Evolutionary conservation across 2,329 filamentous ascomycete species (phyloP).

Genomic region (Xylariales sp.): DNA sequence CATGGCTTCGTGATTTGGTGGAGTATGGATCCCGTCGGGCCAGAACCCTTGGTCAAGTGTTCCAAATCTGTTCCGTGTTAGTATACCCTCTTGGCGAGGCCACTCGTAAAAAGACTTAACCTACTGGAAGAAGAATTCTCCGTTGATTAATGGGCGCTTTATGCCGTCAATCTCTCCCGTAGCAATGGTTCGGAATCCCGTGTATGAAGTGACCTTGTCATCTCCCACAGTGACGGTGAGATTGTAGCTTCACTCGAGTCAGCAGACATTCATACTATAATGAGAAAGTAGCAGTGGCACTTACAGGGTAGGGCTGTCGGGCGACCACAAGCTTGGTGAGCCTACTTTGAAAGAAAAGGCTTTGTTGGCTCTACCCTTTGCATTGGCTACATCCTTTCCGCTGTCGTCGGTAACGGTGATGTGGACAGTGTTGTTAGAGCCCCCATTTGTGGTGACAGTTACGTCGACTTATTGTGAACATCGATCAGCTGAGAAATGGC

Average conservation of each 20-base stretch:
- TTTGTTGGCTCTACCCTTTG: constrained; percentile 58
- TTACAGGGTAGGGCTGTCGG: constrained; percentile 71
- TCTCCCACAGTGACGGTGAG: constrained; percentile 63
- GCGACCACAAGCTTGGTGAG: constrained; percentile 72
- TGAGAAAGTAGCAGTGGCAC: constrained; percentile 5
- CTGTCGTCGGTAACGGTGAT: constrained; percentile 52
- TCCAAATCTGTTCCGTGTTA: constrained; percentile 58
- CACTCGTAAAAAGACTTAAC: not conserved
- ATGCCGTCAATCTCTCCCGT: constrained; percentile 67
- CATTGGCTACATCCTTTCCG: constrained; percentile 57
- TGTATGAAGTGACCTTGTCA: constrained; percentile 72
- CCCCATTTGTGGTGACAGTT: constrained; percentile 59
- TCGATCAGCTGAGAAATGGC: constrained; percentile 1
- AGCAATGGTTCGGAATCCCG: constrained; percentile 74
- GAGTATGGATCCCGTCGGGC: constrained; percentile 75
- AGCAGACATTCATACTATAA: not conserved
- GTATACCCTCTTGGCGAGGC: not conserved
- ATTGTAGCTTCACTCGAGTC: constrained; percentile 57
- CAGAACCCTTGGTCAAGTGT: constrained; percentile 78
- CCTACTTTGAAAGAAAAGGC: constrained; percentile 66
- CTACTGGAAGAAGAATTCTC: constrained; percentile 71
- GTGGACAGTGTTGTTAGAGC: constrained; percentile 43
- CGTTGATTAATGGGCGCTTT: constrained; percentile 72
- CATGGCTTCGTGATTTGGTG: constrained; percentile 76
- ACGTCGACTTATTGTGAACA: constrained; percentile 59